These are phyloP conservation scores for Periconia sp. DNA, from an alignment of 2,329 filamentous ascomycete species.

Conservation along the genomic window DNA sequence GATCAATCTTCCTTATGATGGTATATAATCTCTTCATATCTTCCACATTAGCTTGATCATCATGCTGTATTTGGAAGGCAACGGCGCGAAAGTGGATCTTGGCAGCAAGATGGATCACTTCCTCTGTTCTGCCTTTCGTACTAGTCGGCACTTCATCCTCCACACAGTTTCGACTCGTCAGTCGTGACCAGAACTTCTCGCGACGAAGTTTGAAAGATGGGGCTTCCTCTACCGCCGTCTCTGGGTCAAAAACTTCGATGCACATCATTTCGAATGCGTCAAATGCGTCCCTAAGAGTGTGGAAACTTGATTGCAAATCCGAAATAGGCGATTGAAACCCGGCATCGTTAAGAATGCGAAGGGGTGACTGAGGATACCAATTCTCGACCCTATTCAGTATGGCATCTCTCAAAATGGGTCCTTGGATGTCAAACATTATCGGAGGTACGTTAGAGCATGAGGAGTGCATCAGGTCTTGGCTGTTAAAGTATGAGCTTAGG, in stretches of 20 bases:
- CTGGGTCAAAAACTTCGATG: conserved; percentile 17
- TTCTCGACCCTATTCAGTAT: conserved; percentile 3
- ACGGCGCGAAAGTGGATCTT: conserved; percentile 24
- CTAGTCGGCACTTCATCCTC: conserved; percentile 4
- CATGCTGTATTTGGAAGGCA: conserved; percentile 15
- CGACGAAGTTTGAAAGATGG: conserved; percentile 8
- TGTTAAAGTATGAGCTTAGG: conserved; percentile 3
- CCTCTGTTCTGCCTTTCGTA: conserved; percentile 7
- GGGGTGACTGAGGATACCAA: conserved; percentile 21
- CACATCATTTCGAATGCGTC: conserved; percentile 21
- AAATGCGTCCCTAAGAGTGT: conserved; percentile 20
- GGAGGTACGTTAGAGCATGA: conserved; percentile 19
- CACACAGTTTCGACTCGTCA: too few species aligned
- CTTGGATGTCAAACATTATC: conserved; percentile 13
- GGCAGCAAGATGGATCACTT: conserved; percentile 14
- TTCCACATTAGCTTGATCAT: conserved; percentile 16
- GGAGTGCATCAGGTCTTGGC: conserved; percentile 21
- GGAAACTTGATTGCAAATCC: conserved; percentile 12
- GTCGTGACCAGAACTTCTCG: conserved; percentile 11
- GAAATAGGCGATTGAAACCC: conserved; percentile 1
- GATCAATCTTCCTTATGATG: conserved; percentile 9
- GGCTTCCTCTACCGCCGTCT: conserved; percentile 14
- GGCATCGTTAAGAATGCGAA: conserved; percentile 15
- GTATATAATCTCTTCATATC: conserved; percentile 12
- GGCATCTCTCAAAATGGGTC: conserved; percentile 15